Evolutionary conservation across 2,329 filamentous ascomycete genomes (phyloP), one percentile per base, ranked within the genome.

Genomic region (Ascochyta viciae-villosae): DNA sequence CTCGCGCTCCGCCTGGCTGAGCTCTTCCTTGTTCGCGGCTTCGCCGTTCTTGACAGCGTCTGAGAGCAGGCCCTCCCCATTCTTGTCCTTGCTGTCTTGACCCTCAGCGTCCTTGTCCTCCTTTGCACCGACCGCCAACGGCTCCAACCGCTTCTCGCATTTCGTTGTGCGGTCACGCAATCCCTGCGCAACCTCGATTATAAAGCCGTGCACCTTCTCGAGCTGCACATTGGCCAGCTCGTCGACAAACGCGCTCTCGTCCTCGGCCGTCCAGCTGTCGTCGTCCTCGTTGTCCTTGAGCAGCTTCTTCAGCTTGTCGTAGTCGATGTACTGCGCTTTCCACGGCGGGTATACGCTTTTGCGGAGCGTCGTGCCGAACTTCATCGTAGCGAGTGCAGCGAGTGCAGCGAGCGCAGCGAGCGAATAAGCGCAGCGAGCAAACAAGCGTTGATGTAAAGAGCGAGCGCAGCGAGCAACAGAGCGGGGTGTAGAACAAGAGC

Each of bases 241-340:
- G 74, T 97, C 91, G 72, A 94, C 95, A 78, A 99, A 99, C 33
- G 85, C 86, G 72, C 90, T 91, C 82, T 98, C 95, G 74, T 99
- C 95, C 42, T 93, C 88, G 69, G 96, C 92, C 24, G 93, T 96
- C 95, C 95, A 99, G 37, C 77, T 70, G 56, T 86, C 82, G 22
- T 89, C 87, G 47, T 80, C 83, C 56, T 76, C 77, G 53, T 68
- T 70, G 76, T 98, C 95, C 62, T 91, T 89, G 58, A 99, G 81
- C 56, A 99, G 84, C 70, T 84, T 83, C 83, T 98, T 98, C 64
- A 99, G 87, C 83, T 94, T 96, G 68, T 85, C 81, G 78, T 99
- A 99, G 81, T 98, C 93, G 73, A 99, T 91, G 81, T 99, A 98
- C 72, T 96, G 85, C 74, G 89, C 90, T 77, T 89, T 90, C 94